Evolutionary conservation across 139 green algal species (phyloP).

Genomic region (Closterium sp.): DNA sequence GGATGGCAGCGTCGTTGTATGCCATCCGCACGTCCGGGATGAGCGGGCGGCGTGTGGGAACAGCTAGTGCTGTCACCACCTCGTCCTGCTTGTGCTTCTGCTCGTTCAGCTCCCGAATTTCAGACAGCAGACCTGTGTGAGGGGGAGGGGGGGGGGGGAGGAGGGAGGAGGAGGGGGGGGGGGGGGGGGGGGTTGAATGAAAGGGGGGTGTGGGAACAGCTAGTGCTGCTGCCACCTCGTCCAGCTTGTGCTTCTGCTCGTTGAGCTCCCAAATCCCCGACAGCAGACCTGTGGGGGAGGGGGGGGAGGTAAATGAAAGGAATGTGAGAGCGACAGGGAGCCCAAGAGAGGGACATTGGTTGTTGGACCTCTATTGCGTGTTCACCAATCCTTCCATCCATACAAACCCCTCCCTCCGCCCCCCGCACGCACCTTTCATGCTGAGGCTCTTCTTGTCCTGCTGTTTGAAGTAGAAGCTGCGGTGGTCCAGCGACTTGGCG

Average conservation of each 20-base stretch:
- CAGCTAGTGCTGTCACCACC: slow-evolving; percentile 11
- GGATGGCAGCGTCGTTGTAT: slow-evolving; percentile 63
- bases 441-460: slow-evolving; percentile 91
- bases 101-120: slow-evolving; percentile 88
- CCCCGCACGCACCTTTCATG: slow-evolving; percentile 16
- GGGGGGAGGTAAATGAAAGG: not conserved
- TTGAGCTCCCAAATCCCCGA: slow-evolving; percentile 81
- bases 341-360: no score
- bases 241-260: slow-evolving; percentile 61
- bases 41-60: slow-evolving; percentile 9
- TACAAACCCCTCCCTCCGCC: no score
- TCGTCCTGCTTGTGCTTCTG: slow-evolving; percentile 50
- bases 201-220: not conserved
- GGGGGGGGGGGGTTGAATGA: not conserved
- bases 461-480: slow-evolving; percentile 99
- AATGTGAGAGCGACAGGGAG: not conserved
- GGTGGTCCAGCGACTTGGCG: slow-evolving; percentile 96
- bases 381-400: no score
- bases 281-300: slow-evolving; percentile 64
- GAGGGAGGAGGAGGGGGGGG: not conserved
- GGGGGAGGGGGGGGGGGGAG: not conserved
- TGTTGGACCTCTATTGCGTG: no score
- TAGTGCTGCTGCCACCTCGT: slow-evolving; percentile 27
- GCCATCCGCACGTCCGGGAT: slow-evolving; percentile 73
- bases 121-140: slow-evolving; percentile 68